These are phyloP conservation scores for Fusarium oxysporum DNA, from an alignment of 2,329 filamentous ascomycete genomes.

Conservation along the genomic window DNA sequence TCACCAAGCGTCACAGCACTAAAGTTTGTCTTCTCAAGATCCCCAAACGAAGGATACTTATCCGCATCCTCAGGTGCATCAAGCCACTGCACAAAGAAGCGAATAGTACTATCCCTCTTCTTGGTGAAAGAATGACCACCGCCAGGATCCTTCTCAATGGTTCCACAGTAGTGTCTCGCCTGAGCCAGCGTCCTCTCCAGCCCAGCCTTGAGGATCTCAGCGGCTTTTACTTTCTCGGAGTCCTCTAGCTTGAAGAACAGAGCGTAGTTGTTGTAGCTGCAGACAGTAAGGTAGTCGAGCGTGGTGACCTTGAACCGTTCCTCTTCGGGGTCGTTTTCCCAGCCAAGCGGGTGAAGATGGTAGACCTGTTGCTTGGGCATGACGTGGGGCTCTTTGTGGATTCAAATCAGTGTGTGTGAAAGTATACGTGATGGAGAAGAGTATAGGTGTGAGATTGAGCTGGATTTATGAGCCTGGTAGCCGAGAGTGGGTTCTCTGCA, in stretches of 20 bases:
- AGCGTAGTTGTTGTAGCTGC: slow-evolving; percentile 53
- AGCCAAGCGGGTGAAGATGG: slow-evolving; percentile 48
- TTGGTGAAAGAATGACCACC: slow-evolving; percentile 54
- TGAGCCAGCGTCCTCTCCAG: slow-evolving; percentile 54
- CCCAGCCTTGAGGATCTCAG: slow-evolving; percentile 48
- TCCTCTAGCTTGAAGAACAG: slow-evolving; percentile 55
- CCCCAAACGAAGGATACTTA: slow-evolving; percentile 52
- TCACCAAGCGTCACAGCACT: slow-evolving; percentile 48
- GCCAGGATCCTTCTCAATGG: slow-evolving; percentile 53
- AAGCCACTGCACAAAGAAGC: slow-evolving; percentile 53
- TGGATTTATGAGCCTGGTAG: background rate
- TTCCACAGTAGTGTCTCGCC: slow-evolving; percentile 52
- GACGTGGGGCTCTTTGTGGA: background rate
- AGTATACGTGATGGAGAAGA: background rate
- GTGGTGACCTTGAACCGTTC: slow-evolving; percentile 51
- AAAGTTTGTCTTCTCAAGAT: slow-evolving; percentile 53
- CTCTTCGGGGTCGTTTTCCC: slow-evolving; percentile 29
- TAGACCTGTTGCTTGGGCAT: slow-evolving; percentile 48
- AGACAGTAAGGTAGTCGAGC: slow-evolving; percentile 51
- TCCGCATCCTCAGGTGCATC: slow-evolving; percentile 46
- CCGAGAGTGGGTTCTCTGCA: background rate
- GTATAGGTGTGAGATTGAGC: background rate
- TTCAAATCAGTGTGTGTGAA: background rate
- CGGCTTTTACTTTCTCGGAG: slow-evolving; percentile 42
- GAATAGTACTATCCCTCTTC: slow-evolving; percentile 49